Evolutionary conservation across 306 rosid genomes (phyloP).

Genomic region (Comarum palustre): DNA sequence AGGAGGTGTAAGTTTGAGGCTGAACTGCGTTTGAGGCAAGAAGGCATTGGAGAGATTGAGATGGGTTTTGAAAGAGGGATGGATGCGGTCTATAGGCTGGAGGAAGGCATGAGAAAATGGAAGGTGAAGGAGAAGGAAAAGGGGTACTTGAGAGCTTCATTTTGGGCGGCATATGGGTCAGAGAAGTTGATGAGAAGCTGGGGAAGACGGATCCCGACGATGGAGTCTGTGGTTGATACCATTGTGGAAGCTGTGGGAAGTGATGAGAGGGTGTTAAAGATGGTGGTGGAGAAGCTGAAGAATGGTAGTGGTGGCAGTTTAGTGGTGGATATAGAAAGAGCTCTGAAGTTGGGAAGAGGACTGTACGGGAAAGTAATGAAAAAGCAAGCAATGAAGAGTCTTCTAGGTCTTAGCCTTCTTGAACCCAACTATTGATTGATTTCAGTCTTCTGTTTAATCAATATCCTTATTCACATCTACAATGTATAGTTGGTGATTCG

Average conservation of each 20-base stretch:
- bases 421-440: slow-evolving; percentile 24
- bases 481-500: neutral
- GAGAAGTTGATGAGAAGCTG: slow-evolving; percentile 63
- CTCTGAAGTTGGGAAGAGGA: slow-evolving; percentile 60
- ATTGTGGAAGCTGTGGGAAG: slow-evolving; percentile 62
- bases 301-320: slow-evolving; percentile 33
- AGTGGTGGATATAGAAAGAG: slow-evolving; percentile 47
- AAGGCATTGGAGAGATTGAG: slow-evolving; percentile 65
- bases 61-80: slow-evolving; percentile 61
- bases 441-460: neutral
- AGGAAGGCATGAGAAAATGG: slow-evolving; percentile 73
- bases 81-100: slow-evolving; percentile 58
- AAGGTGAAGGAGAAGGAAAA: slow-evolving; percentile 64
- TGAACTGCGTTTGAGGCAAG: slow-evolving; percentile 39
- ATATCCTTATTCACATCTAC: neutral
- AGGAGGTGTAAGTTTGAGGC: slow-evolving; percentile 78
- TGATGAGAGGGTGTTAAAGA: slow-evolving; percentile 65
- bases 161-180: slow-evolving; percentile 59
- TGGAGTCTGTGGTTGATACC: slow-evolving; percentile 48
- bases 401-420: slow-evolving; percentile 39
- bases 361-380: slow-evolving; percentile 66
- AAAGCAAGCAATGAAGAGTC: slow-evolving; percentile 58
- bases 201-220: slow-evolving; percentile 63
- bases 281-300: slow-evolving; percentile 47
- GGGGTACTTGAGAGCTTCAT: slow-evolving; percentile 70